A percentile compares a stretch with the other conserved stretches of the same genome.
phyloP scores from a whole-genome alignment of 225 moss, liverwort and hornwort genomes.

The Neckera pumila region DNA sequence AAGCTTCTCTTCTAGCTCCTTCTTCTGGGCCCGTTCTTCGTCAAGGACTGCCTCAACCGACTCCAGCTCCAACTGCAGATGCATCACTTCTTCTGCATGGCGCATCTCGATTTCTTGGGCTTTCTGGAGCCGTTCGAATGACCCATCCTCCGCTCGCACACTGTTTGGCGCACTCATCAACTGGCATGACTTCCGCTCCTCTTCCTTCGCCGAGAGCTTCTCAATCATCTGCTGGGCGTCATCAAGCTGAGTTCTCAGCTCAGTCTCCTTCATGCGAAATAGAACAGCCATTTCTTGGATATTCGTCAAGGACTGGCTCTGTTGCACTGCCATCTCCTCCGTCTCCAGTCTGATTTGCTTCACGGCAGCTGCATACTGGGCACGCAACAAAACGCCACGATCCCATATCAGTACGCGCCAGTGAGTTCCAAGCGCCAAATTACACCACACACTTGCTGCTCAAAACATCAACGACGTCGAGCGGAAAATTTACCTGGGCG shows the following conservation, averaged over 20 bases:
- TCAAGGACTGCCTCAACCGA: slow-evolving; percentile 57
- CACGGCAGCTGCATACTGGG: slow-evolving; percentile 53
- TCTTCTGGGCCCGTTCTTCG: slow-evolving; percentile 53
- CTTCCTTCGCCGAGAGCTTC: slow-evolving; percentile 25
- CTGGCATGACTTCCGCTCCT: slow-evolving; percentile 1
- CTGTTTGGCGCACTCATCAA: neutral
- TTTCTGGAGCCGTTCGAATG: slow-evolving; percentile 48
- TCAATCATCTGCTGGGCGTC: slow-evolving; percentile 52
- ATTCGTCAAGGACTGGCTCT: slow-evolving; percentile 49
- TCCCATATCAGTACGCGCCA: neutral
- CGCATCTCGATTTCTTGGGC: slow-evolving; percentile 82
- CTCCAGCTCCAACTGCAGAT: slow-evolving; percentile 71
- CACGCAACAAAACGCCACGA: neutral
- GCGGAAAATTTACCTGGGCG: slow-evolving; percentile 25
- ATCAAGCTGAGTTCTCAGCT: slow-evolving; percentile 52
- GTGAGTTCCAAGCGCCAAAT: neutral
- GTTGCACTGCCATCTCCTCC: slow-evolving; percentile 61
- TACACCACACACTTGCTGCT: neutral
- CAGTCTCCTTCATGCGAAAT: slow-evolving; percentile 63
- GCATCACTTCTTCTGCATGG: slow-evolving; percentile 75
- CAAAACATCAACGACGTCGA: neutral
- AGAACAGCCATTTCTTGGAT: slow-evolving; percentile 56
- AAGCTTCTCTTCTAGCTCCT: slow-evolving; percentile 33
- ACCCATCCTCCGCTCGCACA: slow-evolving; percentile 28
- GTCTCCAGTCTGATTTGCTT: slow-evolving; percentile 58